Evolutionary conservation across 1,139 yeast genomes (phyloP).

Genomic region (Saccharomycopsis hybrid): DNA sequence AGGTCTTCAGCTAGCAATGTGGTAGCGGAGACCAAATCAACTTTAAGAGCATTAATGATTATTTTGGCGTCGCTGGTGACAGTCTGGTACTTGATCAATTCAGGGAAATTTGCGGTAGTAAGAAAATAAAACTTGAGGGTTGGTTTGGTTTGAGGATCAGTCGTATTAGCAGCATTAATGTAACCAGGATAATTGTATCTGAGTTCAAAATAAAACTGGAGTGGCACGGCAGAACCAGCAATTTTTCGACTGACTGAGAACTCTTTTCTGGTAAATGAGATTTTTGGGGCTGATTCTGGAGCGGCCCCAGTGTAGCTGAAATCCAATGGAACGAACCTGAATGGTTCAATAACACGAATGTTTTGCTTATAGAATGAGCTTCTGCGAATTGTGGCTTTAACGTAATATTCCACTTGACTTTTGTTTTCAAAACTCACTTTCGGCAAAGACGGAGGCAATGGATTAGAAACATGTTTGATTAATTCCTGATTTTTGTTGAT

Average conservation of each 20-base stretch:
- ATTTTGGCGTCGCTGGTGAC: not conserved
- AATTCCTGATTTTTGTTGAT: slow-evolving; percentile 9
- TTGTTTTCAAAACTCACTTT: not conserved
- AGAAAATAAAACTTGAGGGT: slow-evolving; percentile 1
- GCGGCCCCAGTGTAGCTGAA: slow-evolving; percentile 26
- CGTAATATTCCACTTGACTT: slow-evolving; percentile 35
- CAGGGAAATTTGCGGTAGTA: slow-evolving; percentile 4
- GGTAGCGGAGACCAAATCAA: slow-evolving; percentile 5
- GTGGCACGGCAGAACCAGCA: slow-evolving; percentile 29
- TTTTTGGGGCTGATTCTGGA: slow-evolving; percentile 30
- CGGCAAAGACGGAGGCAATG: slow-evolving; percentile 13
- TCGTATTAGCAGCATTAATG: slow-evolving; percentile 21
- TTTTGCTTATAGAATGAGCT: slow-evolving; percentile 41
- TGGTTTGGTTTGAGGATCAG: not conserved
- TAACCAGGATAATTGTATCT: slow-evolving; percentile 41
- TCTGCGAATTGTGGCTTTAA: slow-evolving; percentile 47
- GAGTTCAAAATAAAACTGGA: slow-evolving; percentile 42
- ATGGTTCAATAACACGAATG: slow-evolving; percentile 39
- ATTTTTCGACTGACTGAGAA: slow-evolving; percentile 36
- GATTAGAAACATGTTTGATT: slow-evolving; percentile 12
- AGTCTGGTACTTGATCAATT: not conserved
- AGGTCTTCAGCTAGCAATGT: slow-evolving; percentile 5
- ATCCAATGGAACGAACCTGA: slow-evolving; percentile 43
- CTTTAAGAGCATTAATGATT: slow-evolving; percentile 1
- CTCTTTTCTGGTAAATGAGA: slow-evolving; percentile 33